These are phyloP conservation scores for Didymella pomorum DNA, from an alignment of 2,329 filamentous ascomycete species.

Conservation along the genomic window DNA sequence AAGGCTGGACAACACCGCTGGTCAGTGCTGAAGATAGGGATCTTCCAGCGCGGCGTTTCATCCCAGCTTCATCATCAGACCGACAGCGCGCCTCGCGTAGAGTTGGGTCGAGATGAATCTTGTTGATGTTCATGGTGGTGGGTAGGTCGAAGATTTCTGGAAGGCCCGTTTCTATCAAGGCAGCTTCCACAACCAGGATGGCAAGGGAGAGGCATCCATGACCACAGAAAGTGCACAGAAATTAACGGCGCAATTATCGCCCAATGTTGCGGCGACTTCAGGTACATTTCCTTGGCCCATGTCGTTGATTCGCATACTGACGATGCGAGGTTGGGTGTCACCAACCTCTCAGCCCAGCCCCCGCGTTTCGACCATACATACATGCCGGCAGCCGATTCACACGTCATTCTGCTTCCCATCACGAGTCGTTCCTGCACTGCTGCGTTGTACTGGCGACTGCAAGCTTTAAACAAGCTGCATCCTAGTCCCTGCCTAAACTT, in stretches of 20 bases:
- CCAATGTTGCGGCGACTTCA: not conserved
- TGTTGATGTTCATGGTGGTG: not conserved
- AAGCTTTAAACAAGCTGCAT: conserved; percentile 15
- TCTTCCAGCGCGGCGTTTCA: not conserved
- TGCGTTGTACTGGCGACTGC: conserved; percentile 20
- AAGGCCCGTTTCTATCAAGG: conserved; percentile 14
- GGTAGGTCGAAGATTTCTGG: not conserved
- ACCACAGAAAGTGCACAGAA: not conserved
- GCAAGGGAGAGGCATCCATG: conserved; percentile 9
- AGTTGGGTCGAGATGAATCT: not conserved
- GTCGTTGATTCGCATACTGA: conserved; percentile 10
- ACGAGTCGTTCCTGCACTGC: conserved; percentile 21
- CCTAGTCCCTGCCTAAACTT: conserved; percentile 10
- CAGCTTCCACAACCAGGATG: conserved; percentile 13
- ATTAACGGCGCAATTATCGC: conserved; percentile 2
- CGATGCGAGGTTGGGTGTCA: conserved; percentile 14
- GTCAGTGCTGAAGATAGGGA: conserved; percentile 3
- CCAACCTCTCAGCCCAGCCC: conserved; percentile 13
- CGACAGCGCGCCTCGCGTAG: not conserved
- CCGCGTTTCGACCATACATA: conserved; percentile 11
- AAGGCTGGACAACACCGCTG: not conserved
- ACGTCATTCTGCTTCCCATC: conserved; percentile 19
- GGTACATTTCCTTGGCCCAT: not conserved
- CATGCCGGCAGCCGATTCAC: conserved; percentile 9
- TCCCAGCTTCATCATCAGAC: not conserved